Evolutionary conservation across 192 early-diverging fungal genomes (phyloP), one percentile per base, ranked within the genome.

Genomic region (Entomortierella parvispora): DNA sequence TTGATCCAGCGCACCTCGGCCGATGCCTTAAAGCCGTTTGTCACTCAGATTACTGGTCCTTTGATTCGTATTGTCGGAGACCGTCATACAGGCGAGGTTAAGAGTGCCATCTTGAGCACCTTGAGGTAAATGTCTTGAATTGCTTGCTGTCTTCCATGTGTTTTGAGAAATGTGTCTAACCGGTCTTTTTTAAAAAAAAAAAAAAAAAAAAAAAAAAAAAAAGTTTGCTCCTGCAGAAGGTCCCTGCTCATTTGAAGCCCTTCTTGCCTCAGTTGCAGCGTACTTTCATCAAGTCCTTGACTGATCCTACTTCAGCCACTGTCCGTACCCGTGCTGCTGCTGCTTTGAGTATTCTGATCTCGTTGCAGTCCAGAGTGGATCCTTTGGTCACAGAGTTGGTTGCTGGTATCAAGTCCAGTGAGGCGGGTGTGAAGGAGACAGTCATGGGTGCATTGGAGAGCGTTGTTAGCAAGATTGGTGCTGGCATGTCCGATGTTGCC

Each of bases 231-330:
- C 83, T 99, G 57, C 72, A 72, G 29, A 96, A 95, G 77, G 92
- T 98, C 8, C 92, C 97, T 25, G 82, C 91, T 26, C 88, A 93
- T 67, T 85, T 99, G 61, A 97, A 96, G 53, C 95, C 97, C 25
- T 99, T 99, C 90, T 82, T 99, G 55, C 97, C 97, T 32, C 97
- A 99, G 85, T 90, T 99, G 42, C 96, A 99, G 82, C 91, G 97
- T 54, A 97, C 97, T 1, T 98, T 99, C 69, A 90, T 95, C 60
- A 97, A 97, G 70, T 92, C 89, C 2, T 80, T 98, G 26, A 84
- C 90, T 10, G 96, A 98, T 44, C 75, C 90, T 3, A 76, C 88
- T n/a, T 86, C 83, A 17, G 69, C 86, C n/a, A 71, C 65, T 52
- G 91, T 99, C 5, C 92, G 96, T 34, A 86, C 85, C 40, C 90